These are phyloP conservation scores for Escovopsis weberi DNA, from an alignment of 2,329 filamentous ascomycete species.

Conservation along the genomic window DNA sequence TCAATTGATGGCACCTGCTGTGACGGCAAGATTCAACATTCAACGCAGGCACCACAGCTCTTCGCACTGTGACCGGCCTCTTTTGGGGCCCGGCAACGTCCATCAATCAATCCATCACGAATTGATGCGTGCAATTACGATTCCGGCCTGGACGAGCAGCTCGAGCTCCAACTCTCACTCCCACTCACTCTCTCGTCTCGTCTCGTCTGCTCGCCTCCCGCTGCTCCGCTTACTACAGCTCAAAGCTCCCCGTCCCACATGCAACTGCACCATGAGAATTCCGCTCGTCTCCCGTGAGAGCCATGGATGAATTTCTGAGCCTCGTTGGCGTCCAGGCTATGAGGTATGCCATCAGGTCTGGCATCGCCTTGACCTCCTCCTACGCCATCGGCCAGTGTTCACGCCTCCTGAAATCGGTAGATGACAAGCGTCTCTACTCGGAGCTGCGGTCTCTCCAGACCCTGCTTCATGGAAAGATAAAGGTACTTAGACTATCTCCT, in stretches of 20 bases:
- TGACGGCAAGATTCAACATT: not conserved
- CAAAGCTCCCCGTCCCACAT: not conserved
- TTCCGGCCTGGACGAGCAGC: no score
- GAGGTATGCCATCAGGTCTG: slow-evolving; percentile 83
- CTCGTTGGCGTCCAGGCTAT: slow-evolving; percentile 54
- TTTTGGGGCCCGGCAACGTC: not conserved
- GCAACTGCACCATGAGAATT: no score
- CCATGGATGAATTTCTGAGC: slow-evolving; percentile 55
- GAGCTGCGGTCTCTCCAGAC: slow-evolving; percentile 61
- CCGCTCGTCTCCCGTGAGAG: not conserved
- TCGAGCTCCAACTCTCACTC: not conserved
- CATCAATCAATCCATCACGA: not conserved
- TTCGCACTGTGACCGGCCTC: not conserved
- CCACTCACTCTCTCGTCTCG: no score
- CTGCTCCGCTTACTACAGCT: not conserved
- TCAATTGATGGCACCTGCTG: no score
- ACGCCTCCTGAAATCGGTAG: slow-evolving; percentile 61
- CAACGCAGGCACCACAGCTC: no score
- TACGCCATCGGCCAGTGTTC: slow-evolving; percentile 77
- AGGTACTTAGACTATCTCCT: slow-evolving; percentile 27
- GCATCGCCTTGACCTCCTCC: slow-evolving; percentile 69
- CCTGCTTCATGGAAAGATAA: slow-evolving; percentile 72
- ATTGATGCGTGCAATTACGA: not conserved
- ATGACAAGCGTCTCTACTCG: slow-evolving; percentile 49
- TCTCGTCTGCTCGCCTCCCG: not conserved